phyloP scores from a whole-genome alignment of 352 stramenopile species.

The Plasmopara halstedii region DNA sequence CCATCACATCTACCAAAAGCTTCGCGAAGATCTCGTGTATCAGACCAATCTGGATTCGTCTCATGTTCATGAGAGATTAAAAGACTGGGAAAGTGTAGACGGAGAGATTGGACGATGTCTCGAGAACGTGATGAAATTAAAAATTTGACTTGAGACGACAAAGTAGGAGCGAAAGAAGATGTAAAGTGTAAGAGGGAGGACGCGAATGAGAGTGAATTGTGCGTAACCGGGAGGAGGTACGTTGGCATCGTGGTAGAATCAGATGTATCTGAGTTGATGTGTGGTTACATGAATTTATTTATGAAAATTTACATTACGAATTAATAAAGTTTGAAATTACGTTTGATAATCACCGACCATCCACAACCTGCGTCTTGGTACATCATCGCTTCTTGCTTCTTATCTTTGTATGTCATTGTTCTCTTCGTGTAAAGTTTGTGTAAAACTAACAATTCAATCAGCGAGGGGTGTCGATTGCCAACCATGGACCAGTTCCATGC shows the following conservation, averaged over 20 bases:
- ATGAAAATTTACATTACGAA: neutral
- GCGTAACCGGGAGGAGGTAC: slow-evolving; percentile 36
- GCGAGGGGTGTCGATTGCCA: slow-evolving; percentile 51
- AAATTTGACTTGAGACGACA: slow-evolving; percentile 3
- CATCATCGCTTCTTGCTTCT: slow-evolving; percentile 1
- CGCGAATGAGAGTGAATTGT: slow-evolving; percentile 20
- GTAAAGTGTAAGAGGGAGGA: slow-evolving; percentile 11
- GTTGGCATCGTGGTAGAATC: slow-evolving; percentile 10
- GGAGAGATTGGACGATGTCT: slow-evolving; percentile 19
- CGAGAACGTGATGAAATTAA: slow-evolving; percentile 15
- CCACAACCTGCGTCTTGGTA: too few relatives aligned
- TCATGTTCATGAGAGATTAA: slow-evolving; percentile 24
- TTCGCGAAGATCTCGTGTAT: slow-evolving; percentile 29
- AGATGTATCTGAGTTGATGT: too few relatives aligned
- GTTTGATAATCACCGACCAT: too few relatives aligned
- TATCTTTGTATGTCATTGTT: neutral
- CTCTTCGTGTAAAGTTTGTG: slow-evolving; percentile 9
- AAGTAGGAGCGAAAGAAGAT: neutral
- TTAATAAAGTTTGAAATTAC: too few relatives aligned
- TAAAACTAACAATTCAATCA: slow-evolving; percentile 36
- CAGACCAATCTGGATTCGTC: slow-evolving; percentile 34
- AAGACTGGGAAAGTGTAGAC: slow-evolving; percentile 15
- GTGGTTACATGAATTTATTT: too few relatives aligned
- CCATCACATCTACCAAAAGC: slow-evolving; percentile 39
- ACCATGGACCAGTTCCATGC: slow-evolving; percentile 39